Evolutionary conservation across 371 early-diverging fungal species (phyloP).

Genomic region (Umbelopsis sp.): DNA sequence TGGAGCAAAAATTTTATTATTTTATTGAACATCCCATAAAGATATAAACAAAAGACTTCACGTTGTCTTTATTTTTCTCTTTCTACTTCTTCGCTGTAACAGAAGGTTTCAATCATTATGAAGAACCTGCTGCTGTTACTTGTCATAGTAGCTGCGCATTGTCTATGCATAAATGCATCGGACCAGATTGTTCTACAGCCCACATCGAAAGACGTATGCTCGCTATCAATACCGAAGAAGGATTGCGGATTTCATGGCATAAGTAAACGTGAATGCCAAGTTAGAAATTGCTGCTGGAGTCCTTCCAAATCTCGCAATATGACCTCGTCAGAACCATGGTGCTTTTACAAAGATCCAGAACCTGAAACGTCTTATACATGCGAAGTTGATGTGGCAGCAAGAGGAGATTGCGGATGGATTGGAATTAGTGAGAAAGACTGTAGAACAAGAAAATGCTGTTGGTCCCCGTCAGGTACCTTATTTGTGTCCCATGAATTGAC

Average conservation of each 20-base stretch:
- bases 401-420: conserved; percentile 8
- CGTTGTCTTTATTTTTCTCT: background rate
- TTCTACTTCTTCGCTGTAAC: background rate
- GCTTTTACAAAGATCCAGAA: conserved; percentile 14
- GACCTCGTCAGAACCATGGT: background rate
- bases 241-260: conserved; percentile 7
- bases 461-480: background rate
- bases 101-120: background rate
- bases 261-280: conserved; percentile 1
- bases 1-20: too few relatives aligned
- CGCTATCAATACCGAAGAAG: background rate
- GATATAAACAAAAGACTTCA: too few relatives aligned
- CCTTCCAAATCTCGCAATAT: background rate
- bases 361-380: background rate
- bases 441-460: conserved; percentile 1
- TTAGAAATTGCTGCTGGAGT: conserved; percentile 9
- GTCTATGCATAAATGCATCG: background rate
- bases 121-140: background rate
- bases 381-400: background rate
- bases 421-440: conserved; percentile 8
- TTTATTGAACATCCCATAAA: too few relatives aligned
- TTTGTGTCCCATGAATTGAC: background rate
- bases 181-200: background rate
- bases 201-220: background rate
- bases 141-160: background rate